Conservation (phyloP, 306 rosid genomes). For the Cucurbita maxima region DNA sequence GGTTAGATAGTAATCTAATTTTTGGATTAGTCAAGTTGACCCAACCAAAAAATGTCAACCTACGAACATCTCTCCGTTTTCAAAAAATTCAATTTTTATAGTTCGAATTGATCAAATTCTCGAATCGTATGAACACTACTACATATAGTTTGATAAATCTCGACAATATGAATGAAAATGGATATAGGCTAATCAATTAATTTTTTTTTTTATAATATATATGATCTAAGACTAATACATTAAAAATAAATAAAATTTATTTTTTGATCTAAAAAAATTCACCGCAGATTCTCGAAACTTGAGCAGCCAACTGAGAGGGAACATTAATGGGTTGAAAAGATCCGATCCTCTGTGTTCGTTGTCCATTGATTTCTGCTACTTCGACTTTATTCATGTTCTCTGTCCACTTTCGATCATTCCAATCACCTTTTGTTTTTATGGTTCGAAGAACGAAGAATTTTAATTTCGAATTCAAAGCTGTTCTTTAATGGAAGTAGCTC, state of each 20-base stretch:
- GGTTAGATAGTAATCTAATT: no score
- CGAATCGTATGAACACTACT: no score
- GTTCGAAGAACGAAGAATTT: not conserved
- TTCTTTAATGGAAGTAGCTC: slow-evolving; percentile 38
- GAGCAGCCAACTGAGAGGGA: not conserved
- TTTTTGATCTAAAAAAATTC: not conserved
- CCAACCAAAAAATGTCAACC: no score
- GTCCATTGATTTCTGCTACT: not conserved
- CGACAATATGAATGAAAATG: not conserved
- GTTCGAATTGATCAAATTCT: no score
- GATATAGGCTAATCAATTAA: not conserved
- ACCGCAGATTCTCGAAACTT: not conserved
- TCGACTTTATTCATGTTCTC: slow-evolving; percentile 27
- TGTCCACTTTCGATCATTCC: not conserved
- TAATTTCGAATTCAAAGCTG: not conserved
- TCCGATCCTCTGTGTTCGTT: slow-evolving; percentile 3
- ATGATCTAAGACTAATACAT: not conserved
- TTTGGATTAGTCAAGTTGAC: no score
- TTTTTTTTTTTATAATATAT: not conserved
- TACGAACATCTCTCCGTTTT: no score
- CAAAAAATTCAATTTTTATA: no score
- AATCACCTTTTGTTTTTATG: not conserved
- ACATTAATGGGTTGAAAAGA: not conserved
- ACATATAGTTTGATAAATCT: no score
- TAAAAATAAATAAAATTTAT: not conserved